phyloP scores from a whole-genome alignment of 106 monocot species.

The Triglochin maritima region DNA sequence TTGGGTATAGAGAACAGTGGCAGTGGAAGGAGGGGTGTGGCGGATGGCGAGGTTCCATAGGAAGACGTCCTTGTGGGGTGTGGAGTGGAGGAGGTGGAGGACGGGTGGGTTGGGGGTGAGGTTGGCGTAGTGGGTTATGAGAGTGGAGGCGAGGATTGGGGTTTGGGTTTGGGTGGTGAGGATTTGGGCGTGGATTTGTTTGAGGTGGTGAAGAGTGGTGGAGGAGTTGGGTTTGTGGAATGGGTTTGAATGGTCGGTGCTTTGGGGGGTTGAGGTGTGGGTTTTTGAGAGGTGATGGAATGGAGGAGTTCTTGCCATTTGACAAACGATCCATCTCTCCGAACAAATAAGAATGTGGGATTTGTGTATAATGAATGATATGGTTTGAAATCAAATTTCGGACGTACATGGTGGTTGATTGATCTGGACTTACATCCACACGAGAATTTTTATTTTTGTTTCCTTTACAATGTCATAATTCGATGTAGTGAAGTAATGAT shows the following conservation, averaged over 20 bases:
- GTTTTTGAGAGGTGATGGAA: no score
- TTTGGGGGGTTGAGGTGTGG: neutral
- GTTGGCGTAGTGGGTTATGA: slow-evolving; percentile 24
- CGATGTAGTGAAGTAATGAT: no score
- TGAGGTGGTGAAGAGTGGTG: slow-evolving; percentile 1
- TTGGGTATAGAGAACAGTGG: slow-evolving; percentile 13
- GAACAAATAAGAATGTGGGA: no score
- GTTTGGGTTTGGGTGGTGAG: slow-evolving; percentile 8
- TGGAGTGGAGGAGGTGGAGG: slow-evolving; percentile 18
- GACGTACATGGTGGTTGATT: no score
- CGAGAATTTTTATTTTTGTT: no score
- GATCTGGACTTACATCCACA: no score
- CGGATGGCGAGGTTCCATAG: slow-evolving; percentile 46
- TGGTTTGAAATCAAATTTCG: no score
- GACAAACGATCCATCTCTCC: no score
- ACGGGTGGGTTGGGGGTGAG: slow-evolving; percentile 1
- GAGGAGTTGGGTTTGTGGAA: slow-evolving; percentile 12
- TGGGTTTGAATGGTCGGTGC: slow-evolving; percentile 2
- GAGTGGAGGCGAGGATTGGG: slow-evolving; percentile 33
- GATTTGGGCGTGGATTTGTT: slow-evolving; percentile 34
- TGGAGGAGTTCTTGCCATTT: no score
- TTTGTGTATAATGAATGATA: no score
- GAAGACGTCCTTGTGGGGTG: slow-evolving; percentile 21
- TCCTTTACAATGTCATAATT: no score
- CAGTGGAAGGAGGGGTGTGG: slow-evolving; percentile 13